A percentile compares a stretch with the other conserved stretches of the same genome.
Evolutionary conservation across 2,329 filamentous ascomycete species (phyloP).

Genomic region (Fusarium torreyae): DNA sequence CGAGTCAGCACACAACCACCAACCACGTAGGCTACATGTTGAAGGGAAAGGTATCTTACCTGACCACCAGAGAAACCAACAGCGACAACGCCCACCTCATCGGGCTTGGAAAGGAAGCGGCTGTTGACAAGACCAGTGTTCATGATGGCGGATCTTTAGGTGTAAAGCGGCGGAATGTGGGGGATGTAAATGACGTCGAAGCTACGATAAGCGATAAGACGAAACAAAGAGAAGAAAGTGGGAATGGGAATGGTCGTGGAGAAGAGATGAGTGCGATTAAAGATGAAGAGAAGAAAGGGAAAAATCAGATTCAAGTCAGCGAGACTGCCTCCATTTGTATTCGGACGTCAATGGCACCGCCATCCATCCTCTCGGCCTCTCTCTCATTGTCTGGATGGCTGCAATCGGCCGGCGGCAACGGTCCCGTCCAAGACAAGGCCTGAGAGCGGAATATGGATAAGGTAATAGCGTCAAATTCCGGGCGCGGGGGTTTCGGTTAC

Average conservation of each 20-base stretch:
- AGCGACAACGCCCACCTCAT: slow-evolving; percentile 91
- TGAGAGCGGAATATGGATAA: slow-evolving; percentile 43
- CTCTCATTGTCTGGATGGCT: slow-evolving; percentile 38
- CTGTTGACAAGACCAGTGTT: slow-evolving; percentile 69
- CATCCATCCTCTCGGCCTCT: slow-evolving; percentile 36
- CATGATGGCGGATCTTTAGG: slow-evolving; percentile 55
- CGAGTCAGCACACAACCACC: slow-evolving; percentile 55
- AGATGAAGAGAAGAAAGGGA: slow-evolving; percentile 14
- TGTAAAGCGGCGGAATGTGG: slow-evolving; percentile 39
- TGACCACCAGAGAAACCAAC: slow-evolving; percentile 98
- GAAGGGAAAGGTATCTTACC: slow-evolving; percentile 66
- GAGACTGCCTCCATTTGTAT: slow-evolving; percentile 44
- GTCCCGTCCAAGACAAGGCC: slow-evolving; percentile 19
- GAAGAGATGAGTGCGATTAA: neutral
- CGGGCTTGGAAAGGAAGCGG: slow-evolving; percentile 84
- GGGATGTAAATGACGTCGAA: slow-evolving; percentile 47
- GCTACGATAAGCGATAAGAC: slow-evolving; percentile 34
- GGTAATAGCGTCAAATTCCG: slow-evolving; percentile 45
- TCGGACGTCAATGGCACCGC: slow-evolving; percentile 25
- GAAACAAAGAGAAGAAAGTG: slow-evolving; percentile 3
- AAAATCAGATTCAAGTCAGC: slow-evolving; percentile 9
- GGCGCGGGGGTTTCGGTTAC: slow-evolving; percentile 41
- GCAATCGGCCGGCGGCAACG: slow-evolving; percentile 48
- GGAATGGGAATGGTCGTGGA: neutral
- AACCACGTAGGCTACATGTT: slow-evolving; percentile 12